Evolutionary conservation across 1,284 basidiomycete species (phyloP).

Genomic region (Naganishia albida): DNA sequence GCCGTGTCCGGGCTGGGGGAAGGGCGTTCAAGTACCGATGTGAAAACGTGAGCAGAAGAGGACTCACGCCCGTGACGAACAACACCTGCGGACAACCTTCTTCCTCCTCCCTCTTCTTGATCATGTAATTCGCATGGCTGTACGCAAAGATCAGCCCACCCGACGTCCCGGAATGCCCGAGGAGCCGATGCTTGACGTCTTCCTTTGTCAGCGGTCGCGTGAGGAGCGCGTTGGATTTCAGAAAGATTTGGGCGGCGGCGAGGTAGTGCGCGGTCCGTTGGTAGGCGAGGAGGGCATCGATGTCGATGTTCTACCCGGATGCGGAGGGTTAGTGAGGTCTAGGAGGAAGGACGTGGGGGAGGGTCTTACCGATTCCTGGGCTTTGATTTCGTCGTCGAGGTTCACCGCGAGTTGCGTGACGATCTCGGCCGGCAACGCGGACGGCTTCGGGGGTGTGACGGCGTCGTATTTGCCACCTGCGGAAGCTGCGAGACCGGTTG

Average conservation of each 20-base stretch:
- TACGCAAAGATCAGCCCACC: slow-evolving; percentile 76
- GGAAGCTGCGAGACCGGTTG: slow-evolving; percentile 46
- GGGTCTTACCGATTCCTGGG: slow-evolving; percentile 30
- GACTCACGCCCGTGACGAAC: slow-evolving; percentile 61
- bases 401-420: slow-evolving; percentile 52
- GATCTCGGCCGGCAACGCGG: slow-evolving; percentile 45
- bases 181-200: slow-evolving; percentile 74
- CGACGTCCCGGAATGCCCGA: slow-evolving; percentile 58
- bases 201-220: slow-evolving; percentile 63
- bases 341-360: neutral
- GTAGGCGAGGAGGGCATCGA: slow-evolving; percentile 53
- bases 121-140: slow-evolving; percentile 74
- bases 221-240: slow-evolving; percentile 71
- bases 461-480: slow-evolving; percentile 44
- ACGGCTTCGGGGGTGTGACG: slow-evolving; percentile 50
- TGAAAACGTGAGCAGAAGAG: neutral
- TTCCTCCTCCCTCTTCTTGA: slow-evolving; percentile 55
- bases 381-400: slow-evolving; percentile 44
- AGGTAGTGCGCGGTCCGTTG: slow-evolving; percentile 53
- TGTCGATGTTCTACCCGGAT: slow-evolving; percentile 39
- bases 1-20: slow-evolving; percentile 67
- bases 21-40: neutral
- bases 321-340: neutral
- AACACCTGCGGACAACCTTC: slow-evolving; percentile 60
- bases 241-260: slow-evolving; percentile 66